phyloP scores from a whole-genome alignment of 1,284 basidiomycete genomes.

The Moniliophthora roreri region DNA sequence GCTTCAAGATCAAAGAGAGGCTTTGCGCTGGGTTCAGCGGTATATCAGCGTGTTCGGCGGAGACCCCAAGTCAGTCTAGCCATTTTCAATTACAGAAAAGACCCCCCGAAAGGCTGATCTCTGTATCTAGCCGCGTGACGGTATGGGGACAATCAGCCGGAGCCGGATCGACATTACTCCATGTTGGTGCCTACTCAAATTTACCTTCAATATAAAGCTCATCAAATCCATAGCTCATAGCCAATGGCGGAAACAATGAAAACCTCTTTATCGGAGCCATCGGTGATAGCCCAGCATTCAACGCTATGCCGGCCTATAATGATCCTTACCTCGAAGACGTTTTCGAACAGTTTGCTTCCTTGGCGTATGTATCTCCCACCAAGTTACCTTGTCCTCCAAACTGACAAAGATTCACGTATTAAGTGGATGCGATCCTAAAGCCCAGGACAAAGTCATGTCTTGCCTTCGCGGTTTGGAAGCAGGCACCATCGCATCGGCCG shows the following conservation, averaged over 20 bases:
- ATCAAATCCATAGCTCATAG: slow-evolving; percentile 5
- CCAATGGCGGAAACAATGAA: neutral
- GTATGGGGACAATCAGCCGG: slow-evolving; percentile 9
- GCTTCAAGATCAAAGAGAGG: slow-evolving; percentile 37
- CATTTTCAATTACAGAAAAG: neutral
- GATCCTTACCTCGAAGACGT: slow-evolving; percentile 2
- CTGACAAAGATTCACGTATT: too few relatives aligned
- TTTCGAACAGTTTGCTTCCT: neutral
- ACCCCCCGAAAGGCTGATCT: neutral
- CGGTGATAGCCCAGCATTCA: slow-evolving; percentile 8
- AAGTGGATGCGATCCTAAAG: too few relatives aligned
- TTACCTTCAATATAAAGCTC: neutral
- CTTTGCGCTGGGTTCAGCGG: slow-evolving; percentile 21
- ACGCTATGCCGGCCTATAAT: slow-evolving; percentile 4
- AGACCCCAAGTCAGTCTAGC: slow-evolving; percentile 1
- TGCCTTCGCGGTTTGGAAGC: neutral
- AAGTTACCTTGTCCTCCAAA: too few relatives aligned
- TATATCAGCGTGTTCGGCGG: slow-evolving; percentile 7
- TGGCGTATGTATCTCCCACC: slow-evolving; percentile 3
- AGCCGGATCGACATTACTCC: slow-evolving; percentile 6
- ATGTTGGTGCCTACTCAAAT: neutral
- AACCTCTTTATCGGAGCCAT: slow-evolving; percentile 8
- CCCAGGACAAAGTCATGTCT: too few relatives aligned
- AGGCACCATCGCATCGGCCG: neutral
- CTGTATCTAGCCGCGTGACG: slow-evolving; percentile 2